Conservation (phyloP, 345 rosid species). For the sweet orange (Citrus sinensis) region DNA sequence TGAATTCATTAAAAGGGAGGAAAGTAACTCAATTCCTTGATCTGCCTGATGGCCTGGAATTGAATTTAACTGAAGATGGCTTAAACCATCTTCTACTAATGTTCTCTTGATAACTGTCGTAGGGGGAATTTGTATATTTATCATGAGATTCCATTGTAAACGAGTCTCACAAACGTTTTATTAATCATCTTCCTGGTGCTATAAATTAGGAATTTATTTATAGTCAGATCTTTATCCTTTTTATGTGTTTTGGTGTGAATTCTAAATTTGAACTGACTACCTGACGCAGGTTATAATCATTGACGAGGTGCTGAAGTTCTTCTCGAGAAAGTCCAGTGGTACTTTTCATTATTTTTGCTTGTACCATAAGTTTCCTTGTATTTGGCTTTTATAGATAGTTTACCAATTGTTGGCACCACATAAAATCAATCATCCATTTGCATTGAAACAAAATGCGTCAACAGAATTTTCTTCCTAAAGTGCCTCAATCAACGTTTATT, state of each 20-base stretch:
- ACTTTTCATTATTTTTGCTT: constrained; percentile 17
- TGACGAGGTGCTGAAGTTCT: constrained; percentile 88
- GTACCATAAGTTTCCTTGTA: background rate
- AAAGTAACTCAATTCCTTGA: background rate
- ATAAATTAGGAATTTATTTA: background rate
- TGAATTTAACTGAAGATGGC: background rate
- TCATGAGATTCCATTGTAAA: background rate
- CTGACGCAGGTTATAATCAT: constrained; percentile 78
- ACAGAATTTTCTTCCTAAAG: background rate
- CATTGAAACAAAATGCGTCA: background rate
- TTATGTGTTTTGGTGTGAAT: background rate
- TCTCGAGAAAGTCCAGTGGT: constrained; percentile 79
- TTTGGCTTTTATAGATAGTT: background rate
- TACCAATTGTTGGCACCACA: background rate
- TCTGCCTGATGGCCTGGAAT: background rate
- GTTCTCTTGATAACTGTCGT: background rate
- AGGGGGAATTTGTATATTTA: background rate
- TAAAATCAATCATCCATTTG: background rate
- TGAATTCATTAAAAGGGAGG: background rate
- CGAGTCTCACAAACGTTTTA: background rate
- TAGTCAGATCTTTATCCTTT: background rate
- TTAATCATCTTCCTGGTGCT: background rate
- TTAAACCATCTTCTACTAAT: background rate
- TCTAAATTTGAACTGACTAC: background rate
- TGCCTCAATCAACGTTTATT: background rate